Conservation (phyloP, 2,329 filamentous ascomycete genomes). For the Nigrograna mackinnonii region DNA sequence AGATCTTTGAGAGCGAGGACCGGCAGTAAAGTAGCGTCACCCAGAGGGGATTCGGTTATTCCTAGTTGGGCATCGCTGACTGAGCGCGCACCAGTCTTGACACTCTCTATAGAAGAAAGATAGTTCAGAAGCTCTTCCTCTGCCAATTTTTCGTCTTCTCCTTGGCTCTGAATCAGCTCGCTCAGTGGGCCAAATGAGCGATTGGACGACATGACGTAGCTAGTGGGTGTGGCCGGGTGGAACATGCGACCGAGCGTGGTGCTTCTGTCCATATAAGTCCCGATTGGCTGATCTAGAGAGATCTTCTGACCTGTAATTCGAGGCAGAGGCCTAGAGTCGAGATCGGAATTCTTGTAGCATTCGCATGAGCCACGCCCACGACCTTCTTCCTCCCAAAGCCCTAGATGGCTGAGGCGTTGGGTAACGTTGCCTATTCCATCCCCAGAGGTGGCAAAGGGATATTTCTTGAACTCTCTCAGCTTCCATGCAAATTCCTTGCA, state of each 20-base stretch:
- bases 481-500: constrained; percentile 6
- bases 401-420: constrained; percentile 7
- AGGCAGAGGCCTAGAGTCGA: constrained; percentile 6
- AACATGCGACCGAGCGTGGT: constrained; percentile 6
- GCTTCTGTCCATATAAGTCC: constrained; percentile 6
- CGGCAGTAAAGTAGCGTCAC: constrained; percentile 8
- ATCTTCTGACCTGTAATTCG: constrained; percentile 7
- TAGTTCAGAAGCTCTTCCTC: constrained; percentile 7
- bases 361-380: constrained; percentile 6
- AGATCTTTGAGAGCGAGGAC: constrained; percentile 8
- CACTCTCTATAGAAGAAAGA: constrained; percentile 6
- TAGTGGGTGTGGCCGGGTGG: constrained; percentile 6
- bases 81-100: constrained; percentile 8
- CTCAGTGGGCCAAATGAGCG: constrained; percentile 7
- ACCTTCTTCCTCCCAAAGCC: constrained; percentile 6
- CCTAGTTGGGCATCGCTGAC: constrained; percentile 7
- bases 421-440: constrained; percentile 6
- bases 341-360: constrained; percentile 6
- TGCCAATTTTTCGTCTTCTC: constrained; percentile 7
- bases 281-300: constrained; percentile 7
- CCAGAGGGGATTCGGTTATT: constrained; percentile 8
- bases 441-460: constrained; percentile 6
- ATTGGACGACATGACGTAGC: constrained; percentile 8
- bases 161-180: constrained; percentile 7
- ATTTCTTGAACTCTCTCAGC: constrained; percentile 7